phyloP scores from a whole-genome alignment of 75 land plant species.

The Gnetum montanum region DNA sequence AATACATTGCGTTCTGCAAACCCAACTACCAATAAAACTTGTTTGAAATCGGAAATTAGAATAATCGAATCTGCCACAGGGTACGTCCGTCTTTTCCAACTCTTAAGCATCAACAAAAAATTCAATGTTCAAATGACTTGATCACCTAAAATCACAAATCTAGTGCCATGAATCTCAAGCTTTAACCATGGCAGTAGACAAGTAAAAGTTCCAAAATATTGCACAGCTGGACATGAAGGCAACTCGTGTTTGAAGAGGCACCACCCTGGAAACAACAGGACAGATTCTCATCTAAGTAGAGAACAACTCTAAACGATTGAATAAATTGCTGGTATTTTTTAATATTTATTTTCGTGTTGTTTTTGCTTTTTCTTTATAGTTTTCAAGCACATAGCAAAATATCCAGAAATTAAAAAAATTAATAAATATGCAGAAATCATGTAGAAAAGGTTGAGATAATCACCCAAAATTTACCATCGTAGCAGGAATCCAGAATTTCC shows the following conservation, averaged over 20 bases:
- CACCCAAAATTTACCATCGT: constrained; percentile 80
- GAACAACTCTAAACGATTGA: not conserved
- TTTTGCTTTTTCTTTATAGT: too few species aligned
- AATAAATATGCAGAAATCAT: too few species aligned
- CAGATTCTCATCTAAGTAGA: not conserved
- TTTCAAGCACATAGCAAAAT: not conserved
- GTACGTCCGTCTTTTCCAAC: too few species aligned
- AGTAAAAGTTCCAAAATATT: constrained; percentile 91
- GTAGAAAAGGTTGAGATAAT: not conserved
- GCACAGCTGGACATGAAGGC: constrained; percentile 94
- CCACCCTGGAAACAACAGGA: constrained; percentile 30
- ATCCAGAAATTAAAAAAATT: not conserved
- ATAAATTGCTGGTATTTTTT: not conserved
- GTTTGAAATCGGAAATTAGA: too few species aligned
- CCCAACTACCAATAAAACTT: too few species aligned
- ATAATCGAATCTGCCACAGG: too few species aligned
- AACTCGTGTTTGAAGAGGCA: constrained; percentile 84
- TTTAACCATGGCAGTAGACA: constrained; percentile 63
- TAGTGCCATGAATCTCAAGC: too few species aligned
- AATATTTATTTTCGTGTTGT: too few species aligned
- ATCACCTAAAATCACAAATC: too few species aligned
- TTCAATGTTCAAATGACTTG: too few species aligned
- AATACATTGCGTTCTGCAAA: too few species aligned
- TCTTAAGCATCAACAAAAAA: too few species aligned
- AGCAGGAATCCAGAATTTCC: constrained; percentile 96